Conservation (phyloP, 1,284 basidiomycete genomes). For the Puccinia novopanici region DNA sequence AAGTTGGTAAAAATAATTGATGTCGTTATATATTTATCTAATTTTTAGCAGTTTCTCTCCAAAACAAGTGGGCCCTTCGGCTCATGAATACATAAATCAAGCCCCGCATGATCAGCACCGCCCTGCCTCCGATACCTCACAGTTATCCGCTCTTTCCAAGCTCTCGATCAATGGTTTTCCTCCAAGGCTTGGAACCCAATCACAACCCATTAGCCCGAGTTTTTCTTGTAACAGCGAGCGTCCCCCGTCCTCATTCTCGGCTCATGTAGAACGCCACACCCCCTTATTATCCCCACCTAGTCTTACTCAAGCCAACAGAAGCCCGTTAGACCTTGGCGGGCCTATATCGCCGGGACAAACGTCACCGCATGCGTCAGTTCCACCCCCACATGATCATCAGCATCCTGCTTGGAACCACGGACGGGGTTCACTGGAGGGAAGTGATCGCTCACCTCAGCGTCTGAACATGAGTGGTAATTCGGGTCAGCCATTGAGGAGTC, state of each 20-base stretch:
- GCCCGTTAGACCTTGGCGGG: constrained; percentile 1
- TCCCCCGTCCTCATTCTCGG: constrained; percentile 6
- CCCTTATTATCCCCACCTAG: background rate
- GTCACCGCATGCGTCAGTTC: background rate
- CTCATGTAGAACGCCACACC: background rate
- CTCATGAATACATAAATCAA: background rate
- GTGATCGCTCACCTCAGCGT: background rate
- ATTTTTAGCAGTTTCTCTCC: background rate
- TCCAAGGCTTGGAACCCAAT: constrained; percentile 20
- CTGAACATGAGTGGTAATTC: background rate
- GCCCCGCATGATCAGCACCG: background rate
- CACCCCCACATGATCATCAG: background rate
- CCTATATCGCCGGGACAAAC: background rate
- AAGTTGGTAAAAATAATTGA: background rate
- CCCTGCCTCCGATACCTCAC: background rate
- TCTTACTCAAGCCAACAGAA: background rate
- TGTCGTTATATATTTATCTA: background rate
- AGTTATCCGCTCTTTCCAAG: background rate
- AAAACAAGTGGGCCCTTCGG: background rate
- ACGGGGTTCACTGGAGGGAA: background rate
- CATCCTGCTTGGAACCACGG: background rate
- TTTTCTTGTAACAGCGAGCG: constrained; percentile 4
- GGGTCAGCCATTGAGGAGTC: constrained; percentile 13
- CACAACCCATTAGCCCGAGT: constrained; percentile 16
- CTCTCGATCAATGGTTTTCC: constrained; percentile 1